A percentile compares a stretch with the other conserved stretches of the same genome.
These are phyloP conservation scores for Xylaria multiplex DNA, from an alignment of 2,329 filamentous ascomycete species.

Conservation along the genomic window DNA sequence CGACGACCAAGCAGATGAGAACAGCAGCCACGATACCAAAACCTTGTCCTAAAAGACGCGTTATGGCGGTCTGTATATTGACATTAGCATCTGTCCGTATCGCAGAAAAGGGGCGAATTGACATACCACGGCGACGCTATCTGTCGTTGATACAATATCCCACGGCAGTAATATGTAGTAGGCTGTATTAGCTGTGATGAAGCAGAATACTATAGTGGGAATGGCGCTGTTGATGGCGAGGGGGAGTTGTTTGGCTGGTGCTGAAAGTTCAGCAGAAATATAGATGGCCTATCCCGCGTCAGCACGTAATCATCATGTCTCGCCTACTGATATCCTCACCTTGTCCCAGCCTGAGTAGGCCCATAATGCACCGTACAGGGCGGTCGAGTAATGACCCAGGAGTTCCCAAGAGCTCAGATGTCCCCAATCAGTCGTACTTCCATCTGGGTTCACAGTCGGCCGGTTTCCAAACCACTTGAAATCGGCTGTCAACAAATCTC, in stretches of 20 bases:
- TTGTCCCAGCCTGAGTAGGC: slow-evolving; percentile 75
- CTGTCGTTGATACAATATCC: slow-evolving; percentile 65
- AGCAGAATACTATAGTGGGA: slow-evolving; percentile 67
- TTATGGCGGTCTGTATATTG: slow-evolving; percentile 61
- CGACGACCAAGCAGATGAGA: slow-evolving; percentile 69
- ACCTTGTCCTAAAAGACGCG: slow-evolving; percentile 61
- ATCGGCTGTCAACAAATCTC: too few relatives aligned
- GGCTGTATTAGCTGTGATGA: slow-evolving; percentile 67
- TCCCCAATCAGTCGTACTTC: slow-evolving; percentile 60
- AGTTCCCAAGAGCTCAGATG: slow-evolving; percentile 64
- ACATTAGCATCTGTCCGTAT: slow-evolving; percentile 13
- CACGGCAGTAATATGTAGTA: slow-evolving; percentile 72
- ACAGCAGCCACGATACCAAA: slow-evolving; percentile 65
- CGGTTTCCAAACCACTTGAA: slow-evolving; percentile 63
- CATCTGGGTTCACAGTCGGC: slow-evolving; percentile 61
- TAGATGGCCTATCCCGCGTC: slow-evolving; percentile 59
- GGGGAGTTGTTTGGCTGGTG: slow-evolving; percentile 64
- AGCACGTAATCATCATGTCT: neutral
- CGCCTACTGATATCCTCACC: slow-evolving; percentile 50
- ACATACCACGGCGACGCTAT: slow-evolving; percentile 71
- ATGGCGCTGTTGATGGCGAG: slow-evolving; percentile 70
- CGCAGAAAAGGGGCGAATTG: neutral
- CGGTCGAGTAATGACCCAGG: slow-evolving; percentile 68
- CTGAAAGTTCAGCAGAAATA: slow-evolving; percentile 62
- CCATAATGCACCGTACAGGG: slow-evolving; percentile 71